Evolutionary conservation across 2,329 filamentous ascomycete genomes (phyloP), one percentile per base, ranked within the genome.

Genomic region (Colletotrichum filicis): DNA sequence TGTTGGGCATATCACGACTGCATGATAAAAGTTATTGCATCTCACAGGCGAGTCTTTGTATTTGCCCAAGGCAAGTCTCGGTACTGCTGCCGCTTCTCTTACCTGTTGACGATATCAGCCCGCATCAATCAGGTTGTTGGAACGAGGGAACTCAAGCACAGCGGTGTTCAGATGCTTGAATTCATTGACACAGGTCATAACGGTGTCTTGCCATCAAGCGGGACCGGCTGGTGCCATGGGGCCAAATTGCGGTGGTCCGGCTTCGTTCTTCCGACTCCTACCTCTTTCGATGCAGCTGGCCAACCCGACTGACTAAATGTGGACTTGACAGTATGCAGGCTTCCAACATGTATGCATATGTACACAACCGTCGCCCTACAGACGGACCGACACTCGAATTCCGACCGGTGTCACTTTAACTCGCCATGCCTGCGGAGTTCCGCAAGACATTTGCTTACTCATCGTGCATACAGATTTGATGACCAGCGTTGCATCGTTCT

Each of bases 1-100:
- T 70, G 35, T 57, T 28, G 56, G 56, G 55, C 60, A 66, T 57
- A 73, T 71, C 60, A 71, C 66, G 71, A 71, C 61, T 71, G 60
- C 71, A 71, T 35, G 71, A 73, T 26, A 71, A 72, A 71, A 65
- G 56, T 65, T 66, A 60, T 58, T 70, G 46, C 57, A 52, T 59
- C 60, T 73, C 53, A 65, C 30, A 59, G 53, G 32, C 24, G 42
- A 59, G 24, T 30, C 16, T 11, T 42, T 24, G 42, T 12, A 35
- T 24, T 11, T 2, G 32, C 52, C 16, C 0, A 30, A 8, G 8
- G 11, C 30, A 16, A 6, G 55, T 3, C 19, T 22, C 42, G 0
- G 42, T 22, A 4, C 42, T 37, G 4, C 22, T 4, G 5, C 22
- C 22, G 22, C 11, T 22, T 14, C 8, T 53, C 49, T 1, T 62